These are phyloP conservation scores for Leccinum uliginosum DNA, from an alignment of 768 basidiomycete species.

Conservation along the genomic window DNA sequence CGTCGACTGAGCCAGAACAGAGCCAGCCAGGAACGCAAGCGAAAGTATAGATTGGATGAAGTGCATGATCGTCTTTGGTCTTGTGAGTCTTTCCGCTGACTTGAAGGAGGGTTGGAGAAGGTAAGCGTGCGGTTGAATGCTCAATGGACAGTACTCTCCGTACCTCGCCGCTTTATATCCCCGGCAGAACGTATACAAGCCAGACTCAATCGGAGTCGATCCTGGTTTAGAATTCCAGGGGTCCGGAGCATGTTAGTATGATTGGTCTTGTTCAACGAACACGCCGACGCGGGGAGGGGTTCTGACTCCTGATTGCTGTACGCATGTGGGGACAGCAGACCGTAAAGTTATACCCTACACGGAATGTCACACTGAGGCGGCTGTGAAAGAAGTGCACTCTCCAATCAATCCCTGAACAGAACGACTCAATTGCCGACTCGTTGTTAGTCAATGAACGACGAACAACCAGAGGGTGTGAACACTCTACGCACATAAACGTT, in stretches of 20 bases:
- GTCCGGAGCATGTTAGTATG: not conserved
- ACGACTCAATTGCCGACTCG: not conserved
- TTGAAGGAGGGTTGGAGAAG: not conserved
- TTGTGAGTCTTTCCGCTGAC: not conserved
- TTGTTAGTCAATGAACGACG: no score
- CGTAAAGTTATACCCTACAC: not conserved
- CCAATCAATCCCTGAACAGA: not conserved
- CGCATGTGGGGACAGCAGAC: not conserved
- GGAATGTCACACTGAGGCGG: not conserved
- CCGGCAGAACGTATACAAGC: not conserved
- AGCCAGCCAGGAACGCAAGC: slow-evolving; percentile 10
- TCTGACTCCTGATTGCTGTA: not conserved
- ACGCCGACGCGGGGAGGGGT: not conserved
- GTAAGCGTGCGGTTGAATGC: not conserved
- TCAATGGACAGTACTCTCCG: not conserved
- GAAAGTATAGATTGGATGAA: slow-evolving; percentile 13
- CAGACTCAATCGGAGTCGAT: not conserved
- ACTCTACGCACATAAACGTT: no score
- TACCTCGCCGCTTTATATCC: slow-evolving; percentile 15
- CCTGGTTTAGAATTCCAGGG: not conserved
- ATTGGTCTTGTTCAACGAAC: not conserved
- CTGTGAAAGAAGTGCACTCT: not conserved
- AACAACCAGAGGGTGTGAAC: no score
- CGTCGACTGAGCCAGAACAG: slow-evolving; percentile 15
- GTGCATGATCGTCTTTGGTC: slow-evolving; percentile 11